Conservation (phyloP, 345 rosid species). For the Fremontodendron californicum region DNA sequence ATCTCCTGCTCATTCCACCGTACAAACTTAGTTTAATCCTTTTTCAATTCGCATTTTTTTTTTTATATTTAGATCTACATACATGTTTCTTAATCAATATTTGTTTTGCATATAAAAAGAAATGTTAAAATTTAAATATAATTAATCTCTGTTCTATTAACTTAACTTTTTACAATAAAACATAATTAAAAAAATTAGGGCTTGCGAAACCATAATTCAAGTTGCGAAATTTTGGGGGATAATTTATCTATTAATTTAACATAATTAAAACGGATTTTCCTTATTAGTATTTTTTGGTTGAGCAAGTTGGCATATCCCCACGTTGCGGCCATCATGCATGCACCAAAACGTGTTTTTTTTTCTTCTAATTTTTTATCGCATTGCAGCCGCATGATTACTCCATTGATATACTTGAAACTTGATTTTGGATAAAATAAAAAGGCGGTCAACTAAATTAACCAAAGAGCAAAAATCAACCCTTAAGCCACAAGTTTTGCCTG, state of each 20-base stretch:
- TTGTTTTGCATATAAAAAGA: no score
- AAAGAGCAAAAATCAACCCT: not conserved
- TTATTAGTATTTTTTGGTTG: not conserved
- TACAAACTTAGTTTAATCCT: no score
- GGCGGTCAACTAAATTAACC: not conserved
- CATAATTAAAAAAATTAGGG: not conserved
- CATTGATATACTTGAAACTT: not conserved
- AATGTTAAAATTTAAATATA: no score
- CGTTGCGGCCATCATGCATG: constrained; percentile 6
- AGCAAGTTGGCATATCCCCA: not conserved
- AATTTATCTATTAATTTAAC: not conserved
- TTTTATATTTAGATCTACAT: no score
- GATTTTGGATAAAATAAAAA: not conserved
- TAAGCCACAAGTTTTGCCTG: constrained; percentile 10
- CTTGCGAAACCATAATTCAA: no score
- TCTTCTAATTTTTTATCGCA: not conserved
- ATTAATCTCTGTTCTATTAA: no score
- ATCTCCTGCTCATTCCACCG: no score
- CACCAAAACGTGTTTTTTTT: not conserved
- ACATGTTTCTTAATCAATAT: no score
- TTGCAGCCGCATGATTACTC: not conserved
- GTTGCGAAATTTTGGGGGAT: not conserved
- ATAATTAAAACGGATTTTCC: not conserved
- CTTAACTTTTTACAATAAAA: no score
- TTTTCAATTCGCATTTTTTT: no score